These are phyloP conservation scores for Mycosarcoma maydis DNA, from an alignment of 1,284 basidiomycete genomes.

Conservation along the genomic window DNA sequence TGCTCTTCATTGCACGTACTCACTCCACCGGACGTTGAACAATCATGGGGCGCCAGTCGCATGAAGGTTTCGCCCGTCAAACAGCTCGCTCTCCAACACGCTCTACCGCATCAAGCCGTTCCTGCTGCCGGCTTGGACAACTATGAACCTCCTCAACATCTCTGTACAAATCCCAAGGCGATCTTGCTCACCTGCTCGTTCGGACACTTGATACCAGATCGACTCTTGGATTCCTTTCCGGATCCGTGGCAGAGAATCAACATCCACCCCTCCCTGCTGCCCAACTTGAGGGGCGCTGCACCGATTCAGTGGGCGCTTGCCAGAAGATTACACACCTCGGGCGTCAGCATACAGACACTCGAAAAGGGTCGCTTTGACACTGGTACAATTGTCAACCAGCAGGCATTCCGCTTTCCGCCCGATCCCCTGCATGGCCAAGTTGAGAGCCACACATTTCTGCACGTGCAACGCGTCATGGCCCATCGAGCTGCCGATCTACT, in stretches of 20 bases:
- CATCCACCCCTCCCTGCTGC: constrained; percentile 89
- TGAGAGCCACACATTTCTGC: constrained; percentile 71
- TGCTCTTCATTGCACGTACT: constrained; percentile 70
- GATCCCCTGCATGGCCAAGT: constrained; percentile 62
- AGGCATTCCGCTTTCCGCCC: constrained; percentile 69
- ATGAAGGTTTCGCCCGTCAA: constrained; percentile 60
- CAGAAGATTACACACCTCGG: constrained; percentile 27
- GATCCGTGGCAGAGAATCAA: constrained; percentile 77
- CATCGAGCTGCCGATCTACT: constrained; percentile 77
- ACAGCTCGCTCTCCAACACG: constrained; percentile 35
- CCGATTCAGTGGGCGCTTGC: constrained; percentile 86
- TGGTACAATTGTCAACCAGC: constrained; percentile 37
- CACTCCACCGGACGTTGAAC: constrained; percentile 71
- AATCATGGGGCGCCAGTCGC: constrained; percentile 54
- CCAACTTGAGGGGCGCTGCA: constrained; percentile 87
- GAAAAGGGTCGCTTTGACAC: constrained; percentile 48
- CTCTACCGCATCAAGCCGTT: constrained; percentile 30
- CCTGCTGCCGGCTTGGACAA: constrained; percentile 31
- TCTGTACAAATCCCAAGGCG: constrained; percentile 24
- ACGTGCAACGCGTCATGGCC: constrained; percentile 75
- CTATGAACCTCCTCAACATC: constrained; percentile 13
- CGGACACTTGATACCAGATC: constrained; percentile 81
- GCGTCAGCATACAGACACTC: constrained; percentile 57
- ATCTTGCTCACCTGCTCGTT: constrained; percentile 90
- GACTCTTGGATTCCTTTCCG: constrained; percentile 76